Evolutionary conservation across 139 green algal species (phyloP), one percentile per base, ranked within the genome.

Genomic region (Chlorella sp.): DNA sequence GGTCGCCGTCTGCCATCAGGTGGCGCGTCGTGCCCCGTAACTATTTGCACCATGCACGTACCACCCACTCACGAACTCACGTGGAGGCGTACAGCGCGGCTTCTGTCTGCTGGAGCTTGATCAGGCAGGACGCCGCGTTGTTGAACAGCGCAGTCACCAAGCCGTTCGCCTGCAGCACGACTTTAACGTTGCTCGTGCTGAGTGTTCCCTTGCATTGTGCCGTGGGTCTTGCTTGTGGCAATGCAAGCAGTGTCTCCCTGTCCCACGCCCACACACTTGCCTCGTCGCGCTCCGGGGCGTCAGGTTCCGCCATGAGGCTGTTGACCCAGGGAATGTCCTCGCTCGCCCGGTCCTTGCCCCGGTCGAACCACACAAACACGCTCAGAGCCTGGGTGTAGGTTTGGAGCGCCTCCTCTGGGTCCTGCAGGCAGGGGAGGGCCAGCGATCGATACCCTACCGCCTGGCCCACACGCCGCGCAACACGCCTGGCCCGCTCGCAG

Each of bases 291-390:
- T 10, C 42, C 42, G 42, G 10, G 17, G 42, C n/a, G 3, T 55
- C 36, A 60, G 20, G 3, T n/a, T 30, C 10, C 17, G 42, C 2
- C 3, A 62, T 62, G 1, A 75, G 36, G 1, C 36, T 62, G 62
- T 74, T 69, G 24, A 78, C 49, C 20, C 75, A 66, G n/a, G 77
- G 72, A 4, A 83, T 69, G 30, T 83, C 77, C 65, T 83, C 73
- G 2, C 71, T 49, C 1, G 61, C 49, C 0, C 27, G 23, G 36
- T 83, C 62, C 24, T 70, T 67, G 0, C 73, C 77, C 3, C 77
- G 72, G 69, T 83, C 77, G 51, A 83, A 83, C 77, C 77, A 83
- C 63, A 83, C 29, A 31, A 79, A 83, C 1, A 79, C 55, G 29
- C 72, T 67, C 3, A 83, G 22, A 0, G 77, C 77, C 32, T 59